Base-by-base conservation (phyloP, 1,139 yeast genomes). In the Lizanozyma gosingica region DNA sequence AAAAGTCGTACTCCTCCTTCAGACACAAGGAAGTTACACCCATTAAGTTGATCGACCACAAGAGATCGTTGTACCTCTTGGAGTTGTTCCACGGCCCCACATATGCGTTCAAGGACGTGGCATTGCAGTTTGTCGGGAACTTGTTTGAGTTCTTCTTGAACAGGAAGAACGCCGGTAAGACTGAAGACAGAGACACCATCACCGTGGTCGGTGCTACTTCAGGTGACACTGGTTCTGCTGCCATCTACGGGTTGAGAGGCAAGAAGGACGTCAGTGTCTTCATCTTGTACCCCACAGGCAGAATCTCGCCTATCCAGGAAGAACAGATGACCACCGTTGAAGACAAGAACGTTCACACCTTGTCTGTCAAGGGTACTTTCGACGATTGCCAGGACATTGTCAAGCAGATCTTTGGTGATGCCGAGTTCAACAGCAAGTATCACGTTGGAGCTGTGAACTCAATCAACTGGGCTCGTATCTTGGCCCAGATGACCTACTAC, bases 121-220 rank as follows among this genome's bases (percentile, higher is more conserved):
- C 99, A 3, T 74, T 92, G 55, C 99, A 92, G 62, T 90, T 92
- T 62, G 95, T 92, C 35, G 99, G 99, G 51, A 92, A 92, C 67
- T 72, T 92, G 51, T 92, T 92, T 60, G 98, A 92, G 63, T 92
- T 77, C 64, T 94, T 92, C 63, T 71, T 92, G 55, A 71, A 75
- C 44, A 82, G 96, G 63, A 76, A 78, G 53, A 92, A 92, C 57
- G 71, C 74, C 29, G 77, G 73, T 37, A 76, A 82, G 56, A 65
- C 75, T 35, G 73, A 73, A 42, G 73, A 77, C 47, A 75, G 94
- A 55, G 94, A 87, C 52, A 76, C 78, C 46, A 73, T 92, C 53
- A 92, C 99, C 34, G 98, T 92, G 49, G 96, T 92, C 45, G 99
- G 99, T 54, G 99, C 99, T 36, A 92, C 99, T 18, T 85, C 95